These are phyloP conservation scores for Coccomyxa sp. DNA, from an alignment of 139 green algal species.

Conservation along the genomic window DNA sequence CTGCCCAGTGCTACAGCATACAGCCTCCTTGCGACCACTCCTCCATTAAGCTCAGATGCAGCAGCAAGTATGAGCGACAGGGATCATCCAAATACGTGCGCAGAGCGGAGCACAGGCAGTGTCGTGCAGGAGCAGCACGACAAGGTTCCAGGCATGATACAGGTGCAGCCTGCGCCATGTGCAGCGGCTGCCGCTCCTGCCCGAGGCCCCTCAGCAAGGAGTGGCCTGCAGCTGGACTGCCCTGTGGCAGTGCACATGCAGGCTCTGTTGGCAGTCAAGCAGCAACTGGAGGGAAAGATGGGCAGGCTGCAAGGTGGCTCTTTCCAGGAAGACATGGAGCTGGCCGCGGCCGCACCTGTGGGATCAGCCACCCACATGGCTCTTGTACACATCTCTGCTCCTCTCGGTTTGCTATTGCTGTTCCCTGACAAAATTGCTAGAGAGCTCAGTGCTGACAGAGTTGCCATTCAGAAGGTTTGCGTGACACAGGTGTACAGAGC, in stretches of 20 bases:
- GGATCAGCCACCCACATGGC: constrained; percentile 11
- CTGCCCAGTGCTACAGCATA: constrained; percentile 10
- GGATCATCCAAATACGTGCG: too few relatives aligned
- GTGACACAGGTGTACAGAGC: constrained; percentile 2
- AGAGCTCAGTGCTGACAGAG: too few relatives aligned
- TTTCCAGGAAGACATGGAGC: constrained; percentile 1
- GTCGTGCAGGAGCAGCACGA: too few relatives aligned
- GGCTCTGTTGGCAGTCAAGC: background rate
- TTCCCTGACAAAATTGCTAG: too few relatives aligned
- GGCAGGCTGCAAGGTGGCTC: background rate
- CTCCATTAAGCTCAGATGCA: too few relatives aligned
- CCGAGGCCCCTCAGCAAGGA: background rate
- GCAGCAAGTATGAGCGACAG: too few relatives aligned
- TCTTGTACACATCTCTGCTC: background rate
- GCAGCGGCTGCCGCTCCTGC: too few relatives aligned
- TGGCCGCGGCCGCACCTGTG: background rate
- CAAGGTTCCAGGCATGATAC: too few relatives aligned
- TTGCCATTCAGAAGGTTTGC: background rate
- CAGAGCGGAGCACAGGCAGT: too few relatives aligned
- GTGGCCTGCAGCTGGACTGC: background rate
- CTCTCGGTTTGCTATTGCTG: background rate
- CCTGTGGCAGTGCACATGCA: constrained; percentile 2
- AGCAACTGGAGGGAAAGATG: constrained; percentile 3
- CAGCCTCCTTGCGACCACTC: background rate
- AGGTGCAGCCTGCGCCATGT: too few relatives aligned